Conservation (phyloP, 306 rosid species). For the Cicer bijugum region DNA sequence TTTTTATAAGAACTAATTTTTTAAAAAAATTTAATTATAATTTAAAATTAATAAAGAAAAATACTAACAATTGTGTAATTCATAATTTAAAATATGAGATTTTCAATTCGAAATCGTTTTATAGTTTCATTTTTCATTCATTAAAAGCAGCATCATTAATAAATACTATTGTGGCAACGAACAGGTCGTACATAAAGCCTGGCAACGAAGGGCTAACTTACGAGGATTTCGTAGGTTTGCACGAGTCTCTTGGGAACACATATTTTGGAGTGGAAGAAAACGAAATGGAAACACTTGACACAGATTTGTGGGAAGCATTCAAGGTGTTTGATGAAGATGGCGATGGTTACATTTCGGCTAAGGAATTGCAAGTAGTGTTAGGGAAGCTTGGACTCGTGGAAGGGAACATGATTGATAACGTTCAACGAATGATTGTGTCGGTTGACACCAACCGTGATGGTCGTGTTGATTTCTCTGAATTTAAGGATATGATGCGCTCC, state of each 20-base stretch:
- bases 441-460: conserved; percentile 82
- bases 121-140: too few relatives aligned
- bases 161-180: neutral
- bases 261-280: conserved; percentile 46
- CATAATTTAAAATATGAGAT: too few relatives aligned
- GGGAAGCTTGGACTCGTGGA: conserved; percentile 74
- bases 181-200: conserved; percentile 48
- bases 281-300: conserved; percentile 47
- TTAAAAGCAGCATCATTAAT: too few relatives aligned
- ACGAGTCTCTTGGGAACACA: conserved; percentile 62
- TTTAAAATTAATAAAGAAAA: too few relatives aligned
- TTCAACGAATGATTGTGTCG: conserved; percentile 69
- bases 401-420: conserved; percentile 65
- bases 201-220: conserved; percentile 63
- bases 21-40: too few relatives aligned
- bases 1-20: too few relatives aligned
- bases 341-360: conserved; percentile 82
- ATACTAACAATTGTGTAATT: too few relatives aligned
- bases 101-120: too few relatives aligned
- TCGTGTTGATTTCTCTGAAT: conserved; percentile 77
- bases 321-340: conserved; percentile 89
- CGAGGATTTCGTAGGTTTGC: conserved; percentile 66
- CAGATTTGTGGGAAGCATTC: conserved; percentile 78
- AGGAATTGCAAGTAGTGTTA: conserved; percentile 72
- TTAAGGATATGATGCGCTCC: conserved; percentile 86